Evolutionary conservation across 2,329 filamentous ascomycete genomes (phyloP).

Genomic region (Cladosporium sp.): DNA sequence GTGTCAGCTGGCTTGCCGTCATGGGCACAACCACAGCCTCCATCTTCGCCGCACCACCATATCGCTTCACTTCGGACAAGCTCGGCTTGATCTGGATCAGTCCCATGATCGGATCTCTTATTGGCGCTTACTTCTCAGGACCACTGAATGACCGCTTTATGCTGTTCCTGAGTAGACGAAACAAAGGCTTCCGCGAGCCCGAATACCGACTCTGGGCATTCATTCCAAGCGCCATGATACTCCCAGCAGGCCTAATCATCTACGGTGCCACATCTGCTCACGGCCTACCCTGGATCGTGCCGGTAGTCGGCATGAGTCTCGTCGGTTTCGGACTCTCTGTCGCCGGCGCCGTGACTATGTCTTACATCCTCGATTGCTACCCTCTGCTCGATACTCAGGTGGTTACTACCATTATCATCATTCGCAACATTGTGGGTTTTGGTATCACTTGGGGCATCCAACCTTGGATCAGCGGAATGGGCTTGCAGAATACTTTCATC

Average conservation of each 20-base stretch:
- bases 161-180: conserved; percentile 33
- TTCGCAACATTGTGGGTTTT: conserved; percentile 47
- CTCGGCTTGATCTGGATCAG: conserved; percentile 54
- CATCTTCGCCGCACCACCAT: conserved; percentile 1
- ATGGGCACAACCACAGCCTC: conserved; percentile 54
- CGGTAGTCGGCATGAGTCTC: conserved; percentile 40
- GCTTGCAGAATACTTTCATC: conserved; percentile 40
- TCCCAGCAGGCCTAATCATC: conserved; percentile 43
- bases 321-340: conserved; percentile 39
- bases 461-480: conserved; percentile 41
- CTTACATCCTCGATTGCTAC: conserved; percentile 44
- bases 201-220: conserved; percentile 41
- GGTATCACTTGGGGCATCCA: conserved; percentile 47
- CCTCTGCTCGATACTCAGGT: conserved; percentile 42
- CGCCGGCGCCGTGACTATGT: conserved; percentile 47
- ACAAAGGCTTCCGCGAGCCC: conserved; percentile 37
- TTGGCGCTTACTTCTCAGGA: conserved; percentile 38
- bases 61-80: not conserved
- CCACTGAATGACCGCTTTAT: conserved; percentile 31
- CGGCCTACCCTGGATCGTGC: conserved; percentile 45
- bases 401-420: conserved; percentile 44
- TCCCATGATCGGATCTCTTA: conserved; percentile 33
- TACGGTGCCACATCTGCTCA: conserved; percentile 46
- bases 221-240: conserved; percentile 35
- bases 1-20: conserved; percentile 45